Conservation (phyloP, 2,329 filamentous ascomycete species). For the Penicillium sp. region DNA sequence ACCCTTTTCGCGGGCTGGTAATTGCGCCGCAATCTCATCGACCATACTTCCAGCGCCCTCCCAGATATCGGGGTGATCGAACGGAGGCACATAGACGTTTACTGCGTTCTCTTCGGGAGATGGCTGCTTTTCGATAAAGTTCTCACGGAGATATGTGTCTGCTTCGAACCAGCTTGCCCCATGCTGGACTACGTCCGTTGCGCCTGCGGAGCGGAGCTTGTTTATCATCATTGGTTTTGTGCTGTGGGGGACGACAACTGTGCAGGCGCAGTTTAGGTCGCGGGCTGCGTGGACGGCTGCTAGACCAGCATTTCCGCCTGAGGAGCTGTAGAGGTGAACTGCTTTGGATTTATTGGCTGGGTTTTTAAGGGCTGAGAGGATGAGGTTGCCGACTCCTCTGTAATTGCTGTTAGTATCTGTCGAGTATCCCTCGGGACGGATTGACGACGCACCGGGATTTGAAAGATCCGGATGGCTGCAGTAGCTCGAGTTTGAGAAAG, state of each 20-base stretch:
- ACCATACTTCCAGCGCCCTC: slow-evolving; percentile 37
- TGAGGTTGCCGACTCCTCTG: slow-evolving; percentile 41
- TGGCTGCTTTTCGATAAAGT: slow-evolving; percentile 34
- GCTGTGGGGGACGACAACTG: slow-evolving; percentile 68
- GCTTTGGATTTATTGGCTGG: slow-evolving; percentile 31
- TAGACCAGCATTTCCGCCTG: slow-evolving; percentile 79
- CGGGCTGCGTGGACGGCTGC: slow-evolving; percentile 72
- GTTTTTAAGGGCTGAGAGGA: slow-evolving; percentile 28
- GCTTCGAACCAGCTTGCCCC: slow-evolving; percentile 70
- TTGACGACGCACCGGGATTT: slow-evolving; percentile 59
- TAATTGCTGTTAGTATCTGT: neutral
- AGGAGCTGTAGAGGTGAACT: slow-evolving; percentile 73
- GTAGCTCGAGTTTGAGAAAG: slow-evolving; percentile 77
- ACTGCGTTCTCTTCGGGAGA: slow-evolving; percentile 1
- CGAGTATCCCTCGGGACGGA: neutral
- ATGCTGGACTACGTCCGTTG: slow-evolving; percentile 62
- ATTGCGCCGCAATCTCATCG: slow-evolving; percentile 36
- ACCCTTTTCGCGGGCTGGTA: slow-evolving; percentile 23
- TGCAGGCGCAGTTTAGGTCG: slow-evolving; percentile 63
- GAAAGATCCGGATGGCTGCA: slow-evolving; percentile 80
- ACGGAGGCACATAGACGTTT: slow-evolving; percentile 39
- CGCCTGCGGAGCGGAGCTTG: slow-evolving; percentile 67
- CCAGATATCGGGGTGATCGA: slow-evolving; percentile 42
- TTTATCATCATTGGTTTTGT: slow-evolving; percentile 68
- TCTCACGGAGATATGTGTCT: slow-evolving; percentile 62